Conservation (phyloP, 768 basidiomycete genomes). For the Lactarius quietus region DNA sequence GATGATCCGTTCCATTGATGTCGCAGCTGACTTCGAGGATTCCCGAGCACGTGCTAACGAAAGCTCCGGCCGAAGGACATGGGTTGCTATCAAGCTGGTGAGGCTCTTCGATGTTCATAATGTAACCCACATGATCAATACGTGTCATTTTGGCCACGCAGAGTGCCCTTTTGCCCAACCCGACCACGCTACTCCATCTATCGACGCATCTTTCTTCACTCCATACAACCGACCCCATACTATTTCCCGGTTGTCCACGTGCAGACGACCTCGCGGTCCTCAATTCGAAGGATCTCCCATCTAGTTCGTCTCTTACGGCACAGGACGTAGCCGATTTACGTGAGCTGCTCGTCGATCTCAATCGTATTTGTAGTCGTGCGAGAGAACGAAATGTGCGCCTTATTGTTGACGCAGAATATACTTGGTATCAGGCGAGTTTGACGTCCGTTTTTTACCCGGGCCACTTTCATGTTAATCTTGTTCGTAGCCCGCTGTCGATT, state of each 20-base stretch:
- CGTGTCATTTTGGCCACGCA: constrained; percentile 28
- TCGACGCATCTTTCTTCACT: constrained; percentile 52
- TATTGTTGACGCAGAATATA: constrained; percentile 84
- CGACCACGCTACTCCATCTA: constrained; percentile 55
- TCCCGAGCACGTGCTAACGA: constrained; percentile 23
- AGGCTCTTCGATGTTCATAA: constrained; percentile 27
- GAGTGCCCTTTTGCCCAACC: constrained; percentile 68
- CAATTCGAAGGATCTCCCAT: constrained; percentile 24
- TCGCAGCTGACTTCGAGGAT: constrained; percentile 80
- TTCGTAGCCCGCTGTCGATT: constrained; percentile 76
- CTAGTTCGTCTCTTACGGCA: constrained; percentile 38
- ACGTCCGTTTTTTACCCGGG: not conserved
- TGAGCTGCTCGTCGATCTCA: constrained; percentile 59
- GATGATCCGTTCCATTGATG: constrained; percentile 71
- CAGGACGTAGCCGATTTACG: constrained; percentile 59
- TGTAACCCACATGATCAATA: not conserved
- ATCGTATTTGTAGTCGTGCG: constrained; percentile 61
- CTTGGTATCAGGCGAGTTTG: constrained; percentile 41
- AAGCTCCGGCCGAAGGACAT: constrained; percentile 52
- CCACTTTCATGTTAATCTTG: not conserved
- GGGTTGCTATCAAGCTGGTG: constrained; percentile 85
- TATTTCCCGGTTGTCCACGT: constrained; percentile 68
- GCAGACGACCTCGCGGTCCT: constrained; percentile 58
- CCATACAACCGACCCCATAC: constrained; percentile 32
- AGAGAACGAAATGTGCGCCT: constrained; percentile 60